These are phyloP conservation scores for Petunia secreta DNA, from an alignment of 257 asterid genomes.

Conservation along the genomic window DNA sequence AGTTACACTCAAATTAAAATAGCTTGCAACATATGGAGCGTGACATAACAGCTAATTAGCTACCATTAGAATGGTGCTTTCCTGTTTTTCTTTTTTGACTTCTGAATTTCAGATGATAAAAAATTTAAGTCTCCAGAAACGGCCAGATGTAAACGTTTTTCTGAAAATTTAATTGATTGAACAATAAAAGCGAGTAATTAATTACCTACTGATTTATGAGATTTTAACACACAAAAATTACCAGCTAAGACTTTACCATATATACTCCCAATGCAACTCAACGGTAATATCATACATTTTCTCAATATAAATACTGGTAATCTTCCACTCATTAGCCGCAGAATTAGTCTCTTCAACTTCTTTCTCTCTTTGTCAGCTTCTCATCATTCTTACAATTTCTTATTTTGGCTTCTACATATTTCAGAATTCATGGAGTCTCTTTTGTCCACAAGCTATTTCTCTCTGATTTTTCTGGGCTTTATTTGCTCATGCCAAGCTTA, in stretches of 20 bases:
- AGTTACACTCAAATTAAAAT: too few species aligned
- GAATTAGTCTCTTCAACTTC: background rate
- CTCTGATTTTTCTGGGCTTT: conserved; percentile 33
- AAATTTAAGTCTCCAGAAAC: background rate
- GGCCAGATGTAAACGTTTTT: background rate
- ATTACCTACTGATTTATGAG: background rate
- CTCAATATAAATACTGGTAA: conserved; percentile 21
- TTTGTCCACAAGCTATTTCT: conserved; percentile 11
- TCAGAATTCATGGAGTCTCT: background rate
- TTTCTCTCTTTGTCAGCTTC: background rate
- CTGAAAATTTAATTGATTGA: background rate
- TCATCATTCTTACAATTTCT: background rate
- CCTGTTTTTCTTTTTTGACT: background rate
- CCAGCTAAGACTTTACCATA: background rate
- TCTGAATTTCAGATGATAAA: background rate
- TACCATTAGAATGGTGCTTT: background rate
- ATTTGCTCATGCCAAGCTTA: conserved; percentile 39
- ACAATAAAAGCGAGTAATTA: background rate
- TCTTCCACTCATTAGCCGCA: conserved; percentile 1
- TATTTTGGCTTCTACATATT: background rate
- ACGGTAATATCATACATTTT: background rate
- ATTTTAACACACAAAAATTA: background rate
- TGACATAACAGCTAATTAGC: too few species aligned
- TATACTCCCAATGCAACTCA: background rate
- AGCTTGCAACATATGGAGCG: too few species aligned